Conservation (phyloP, 345 rosid species). For the Camelina hispida region DNA sequence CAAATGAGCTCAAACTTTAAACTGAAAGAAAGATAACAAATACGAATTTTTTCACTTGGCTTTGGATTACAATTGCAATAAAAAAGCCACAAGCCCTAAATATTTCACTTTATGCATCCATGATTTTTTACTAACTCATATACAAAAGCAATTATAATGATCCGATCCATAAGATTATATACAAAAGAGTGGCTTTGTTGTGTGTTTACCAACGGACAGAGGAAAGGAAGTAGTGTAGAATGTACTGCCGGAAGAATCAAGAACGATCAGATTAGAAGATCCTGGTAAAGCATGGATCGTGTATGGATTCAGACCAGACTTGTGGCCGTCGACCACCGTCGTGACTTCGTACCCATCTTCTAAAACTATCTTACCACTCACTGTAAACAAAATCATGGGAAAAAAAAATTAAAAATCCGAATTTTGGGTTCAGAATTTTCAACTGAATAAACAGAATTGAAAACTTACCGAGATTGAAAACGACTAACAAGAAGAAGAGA, state of each 20-base stretch:
- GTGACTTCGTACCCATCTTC: conserved; percentile 74
- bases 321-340: conserved; percentile 59
- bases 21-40: neutral
- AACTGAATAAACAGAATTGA: neutral
- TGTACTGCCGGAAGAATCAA: conserved; percentile 50
- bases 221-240: conserved; percentile 64
- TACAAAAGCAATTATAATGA: neutral
- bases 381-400: conserved; percentile 35
- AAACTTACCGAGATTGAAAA: conserved; percentile 36
- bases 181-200: neutral
- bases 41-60: neutral
- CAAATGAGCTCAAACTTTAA: neutral
- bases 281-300: conserved; percentile 51
- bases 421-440: neutral
- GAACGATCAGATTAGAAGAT: conserved; percentile 58
- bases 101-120: neutral
- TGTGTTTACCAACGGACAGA: conserved; percentile 49
- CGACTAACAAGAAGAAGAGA: conserved; percentile 35
- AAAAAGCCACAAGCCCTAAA: conserved; percentile 15
- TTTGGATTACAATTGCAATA: neutral
- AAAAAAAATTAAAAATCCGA: neutral
- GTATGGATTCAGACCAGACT: conserved; percentile 54
- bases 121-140: neutral
- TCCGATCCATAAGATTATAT: neutral
- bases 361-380: conserved; percentile 42